phyloP scores from a whole-genome alignment of 2,329 filamentous ascomycete genomes.

The Magnaporthiopsis rhizophila region DNA sequence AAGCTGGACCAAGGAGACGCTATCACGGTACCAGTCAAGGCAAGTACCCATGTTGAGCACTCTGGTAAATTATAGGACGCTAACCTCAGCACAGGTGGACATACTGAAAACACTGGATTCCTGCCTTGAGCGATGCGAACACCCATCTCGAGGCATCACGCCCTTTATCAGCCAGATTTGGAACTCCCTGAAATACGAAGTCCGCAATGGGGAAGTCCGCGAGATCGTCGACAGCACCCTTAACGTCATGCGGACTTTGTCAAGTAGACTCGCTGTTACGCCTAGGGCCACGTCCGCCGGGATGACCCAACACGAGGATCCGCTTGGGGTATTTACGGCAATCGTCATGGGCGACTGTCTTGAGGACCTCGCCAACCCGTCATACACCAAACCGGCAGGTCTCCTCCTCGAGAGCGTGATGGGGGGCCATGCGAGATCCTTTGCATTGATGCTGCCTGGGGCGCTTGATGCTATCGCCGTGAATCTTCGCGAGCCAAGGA shows the following conservation, averaged over 20 bases:
- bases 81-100: constrained; percentile 32
- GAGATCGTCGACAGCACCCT: constrained; percentile 50
- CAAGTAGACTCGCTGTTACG: constrained; percentile 27
- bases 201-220: constrained; percentile 51
- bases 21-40: constrained; percentile 51
- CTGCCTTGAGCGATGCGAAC: constrained; percentile 41
- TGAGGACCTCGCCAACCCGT: constrained; percentile 43
- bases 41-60: constrained; percentile 15
- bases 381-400: constrained; percentile 44
- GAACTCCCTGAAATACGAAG: constrained; percentile 55
- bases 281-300: neutral
- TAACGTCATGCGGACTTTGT: constrained; percentile 42
- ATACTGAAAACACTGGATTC: constrained; percentile 47
- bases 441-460: constrained; percentile 36
- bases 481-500: constrained; percentile 42
- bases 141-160: constrained; percentile 36
- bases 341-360: constrained; percentile 44
- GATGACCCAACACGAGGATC: neutral
- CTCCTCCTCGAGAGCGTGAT: constrained; percentile 43
- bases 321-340: constrained; percentile 36
- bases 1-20: constrained; percentile 53
- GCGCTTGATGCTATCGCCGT: constrained; percentile 40
- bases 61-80: neutral
- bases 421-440: constrained; percentile 39
- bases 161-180: constrained; percentile 45